phyloP scores from a whole-genome alignment of 257 asterid species.

The Jasminum sambac region DNA sequence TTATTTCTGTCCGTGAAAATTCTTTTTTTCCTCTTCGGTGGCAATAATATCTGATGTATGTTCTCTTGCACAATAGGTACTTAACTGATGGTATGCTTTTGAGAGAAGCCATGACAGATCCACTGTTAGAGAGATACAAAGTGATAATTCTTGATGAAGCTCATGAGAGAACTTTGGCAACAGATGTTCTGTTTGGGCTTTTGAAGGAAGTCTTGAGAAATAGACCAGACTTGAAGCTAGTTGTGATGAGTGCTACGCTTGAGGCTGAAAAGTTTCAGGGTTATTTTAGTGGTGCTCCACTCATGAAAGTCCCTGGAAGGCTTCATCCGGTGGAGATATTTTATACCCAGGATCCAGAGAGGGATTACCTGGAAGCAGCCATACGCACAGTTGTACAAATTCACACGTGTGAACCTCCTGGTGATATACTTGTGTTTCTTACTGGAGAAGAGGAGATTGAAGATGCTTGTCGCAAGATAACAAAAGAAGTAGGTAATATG shows the following conservation, averaged over 20 bases:
- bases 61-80: slow-evolving; percentile 48
- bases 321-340: slow-evolving; percentile 95
- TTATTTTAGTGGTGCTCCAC: slow-evolving; percentile 83
- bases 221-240: slow-evolving; percentile 80
- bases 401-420: slow-evolving; percentile 79
- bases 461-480: slow-evolving; percentile 87
- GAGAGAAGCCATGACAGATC: slow-evolving; percentile 99
- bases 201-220: slow-evolving; percentile 87
- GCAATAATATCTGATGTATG: not conserved
- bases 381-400: slow-evolving; percentile 93
- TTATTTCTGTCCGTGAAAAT: not conserved
- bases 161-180: slow-evolving; percentile 95
- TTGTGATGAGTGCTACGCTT: slow-evolving; percentile 98
- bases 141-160: slow-evolving; percentile 98
- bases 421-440: slow-evolving; percentile 93
- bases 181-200: slow-evolving; percentile 95
- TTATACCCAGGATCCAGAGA: slow-evolving; percentile 91
- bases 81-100: slow-evolving; percentile 98
- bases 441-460: slow-evolving; percentile 99
- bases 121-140: slow-evolving; percentile 86
- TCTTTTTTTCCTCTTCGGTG: not conserved
- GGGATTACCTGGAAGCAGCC: slow-evolving; percentile 96
- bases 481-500: slow-evolving; percentile 68
- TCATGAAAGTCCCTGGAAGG: slow-evolving; percentile 98
- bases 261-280: slow-evolving; percentile 98